Percentiles rank a stretch among this genome's conserved stretches.
These are phyloP conservation scores for Pleurotus pulmonarius DNA, from an alignment of 768 basidiomycete species.

Conservation along the genomic window DNA sequence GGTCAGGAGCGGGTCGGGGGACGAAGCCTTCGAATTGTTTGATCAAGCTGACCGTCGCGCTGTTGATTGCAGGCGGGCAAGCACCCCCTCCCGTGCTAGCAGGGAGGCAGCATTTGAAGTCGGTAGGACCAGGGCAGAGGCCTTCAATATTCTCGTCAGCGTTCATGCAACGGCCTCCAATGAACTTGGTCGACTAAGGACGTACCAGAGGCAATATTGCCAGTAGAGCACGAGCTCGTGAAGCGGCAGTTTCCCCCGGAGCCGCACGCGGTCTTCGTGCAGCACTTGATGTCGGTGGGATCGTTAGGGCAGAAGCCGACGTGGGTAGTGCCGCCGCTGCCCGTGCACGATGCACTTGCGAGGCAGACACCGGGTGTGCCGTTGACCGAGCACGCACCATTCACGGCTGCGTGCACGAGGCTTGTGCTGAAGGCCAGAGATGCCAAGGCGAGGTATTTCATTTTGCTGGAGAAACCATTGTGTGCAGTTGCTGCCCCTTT, in stretches of 20 bases:
- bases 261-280: conserved; percentile 10
- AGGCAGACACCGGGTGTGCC: conserved; percentile 9
- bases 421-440: background rate
- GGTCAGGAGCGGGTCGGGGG: conserved; percentile 27
- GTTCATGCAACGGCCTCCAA: background rate
- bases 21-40: conserved; percentile 33
- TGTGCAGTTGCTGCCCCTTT: too few species aligned
- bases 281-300: conserved; percentile 11
- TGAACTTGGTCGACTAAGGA: background rate
- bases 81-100: conserved; percentile 6
- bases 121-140: conserved; percentile 23
- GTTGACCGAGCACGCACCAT: conserved; percentile 9
- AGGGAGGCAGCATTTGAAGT: conserved; percentile 23
- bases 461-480: background rate
- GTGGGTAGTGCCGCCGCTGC: conserved; percentile 5
- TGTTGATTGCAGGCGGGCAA: conserved; percentile 20
- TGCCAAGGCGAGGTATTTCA: background rate
- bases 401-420: conserved; percentile 7
- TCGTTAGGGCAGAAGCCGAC: conserved; percentile 9
- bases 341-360: conserved; percentile 6
- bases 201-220: conserved; percentile 17
- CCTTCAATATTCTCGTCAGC: conserved; percentile 11
- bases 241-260: conserved; percentile 7
- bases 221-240: conserved; percentile 9
- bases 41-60: conserved; percentile 24